Conservation (phyloP, 768 basidiomycete species). For the Chalciporus sphaerocephalus region DNA sequence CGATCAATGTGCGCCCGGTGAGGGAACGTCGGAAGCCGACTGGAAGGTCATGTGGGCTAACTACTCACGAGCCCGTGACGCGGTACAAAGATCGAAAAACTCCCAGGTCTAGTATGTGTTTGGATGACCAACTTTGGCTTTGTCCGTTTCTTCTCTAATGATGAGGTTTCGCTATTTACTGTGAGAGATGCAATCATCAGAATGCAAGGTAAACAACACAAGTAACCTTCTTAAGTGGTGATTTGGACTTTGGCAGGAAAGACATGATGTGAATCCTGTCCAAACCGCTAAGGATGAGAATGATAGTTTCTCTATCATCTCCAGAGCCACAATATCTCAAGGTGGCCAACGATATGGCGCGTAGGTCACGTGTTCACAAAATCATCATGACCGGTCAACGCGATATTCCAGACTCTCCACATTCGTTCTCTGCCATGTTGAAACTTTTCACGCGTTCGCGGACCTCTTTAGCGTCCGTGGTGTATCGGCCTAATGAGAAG, state of each 20-base stretch:
- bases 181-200: no score
- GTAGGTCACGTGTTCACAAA: conserved; percentile 21
- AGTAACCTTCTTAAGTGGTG: no score
- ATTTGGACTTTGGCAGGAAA: no score
- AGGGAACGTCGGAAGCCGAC: conserved; percentile 54
- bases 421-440: conserved; percentile 8
- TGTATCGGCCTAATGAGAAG: neutral
- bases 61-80: conserved; percentile 47
- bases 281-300: no score
- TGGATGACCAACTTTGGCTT: no score
- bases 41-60: conserved; percentile 61
- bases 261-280: no score
- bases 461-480: neutral
- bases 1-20: conserved; percentile 41
- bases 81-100: conserved; percentile 11
- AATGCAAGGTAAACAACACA: no score
- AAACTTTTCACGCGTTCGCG: conserved; percentile 5
- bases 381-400: neutral
- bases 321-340: no score
- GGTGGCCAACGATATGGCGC: neutral
- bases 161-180: no score
- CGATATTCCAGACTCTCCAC: neutral
- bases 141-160: no score
- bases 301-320: no score
- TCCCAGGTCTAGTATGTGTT: neutral